Conservation (phyloP, 495 filamentous ascomycete species). For the Coniosporium apollinis region DNA sequence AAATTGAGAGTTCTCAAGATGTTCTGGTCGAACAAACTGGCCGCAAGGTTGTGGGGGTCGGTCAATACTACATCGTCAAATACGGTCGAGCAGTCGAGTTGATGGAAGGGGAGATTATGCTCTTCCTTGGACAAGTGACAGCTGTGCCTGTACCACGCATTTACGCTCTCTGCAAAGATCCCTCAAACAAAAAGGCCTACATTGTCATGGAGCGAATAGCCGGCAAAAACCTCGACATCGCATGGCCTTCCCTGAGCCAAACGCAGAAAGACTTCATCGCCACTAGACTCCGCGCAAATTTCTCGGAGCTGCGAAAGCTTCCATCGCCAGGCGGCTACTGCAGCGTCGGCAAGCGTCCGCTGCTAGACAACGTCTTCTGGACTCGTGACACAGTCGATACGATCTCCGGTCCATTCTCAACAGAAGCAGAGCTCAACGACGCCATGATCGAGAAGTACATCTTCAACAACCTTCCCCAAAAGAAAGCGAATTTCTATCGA, state of each 20-base stretch:
- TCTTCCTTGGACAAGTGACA: slow-evolving; percentile 21
- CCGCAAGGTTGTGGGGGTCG: slow-evolving; percentile 11
- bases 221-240: slow-evolving; percentile 19
- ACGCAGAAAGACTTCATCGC: slow-evolving; percentile 19
- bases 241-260: slow-evolving; percentile 18
- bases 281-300: slow-evolving; percentile 15
- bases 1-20: slow-evolving; percentile 6
- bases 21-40: slow-evolving; percentile 1
- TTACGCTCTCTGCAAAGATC: slow-evolving; percentile 22
- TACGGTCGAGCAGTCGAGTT: slow-evolving; percentile 20
- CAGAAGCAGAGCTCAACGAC: slow-evolving; percentile 11
- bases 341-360: slow-evolving; percentile 17
- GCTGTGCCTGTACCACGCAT: slow-evolving; percentile 22
- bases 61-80: slow-evolving; percentile 25
- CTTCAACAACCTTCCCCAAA: slow-evolving; percentile 4
- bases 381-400: slow-evolving; percentile 7
- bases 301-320: slow-evolving; percentile 22
- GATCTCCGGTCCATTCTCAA: slow-evolving; percentile 23
- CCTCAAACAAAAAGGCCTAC: slow-evolving; percentile 16
- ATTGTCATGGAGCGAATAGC: slow-evolving; percentile 26
- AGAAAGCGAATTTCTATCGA: slow-evolving; percentile 9
- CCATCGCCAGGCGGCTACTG: slow-evolving; percentile 23
- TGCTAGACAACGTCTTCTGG: slow-evolving; percentile 24
- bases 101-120: slow-evolving; percentile 26
- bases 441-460: slow-evolving; percentile 10